These are phyloP conservation scores for Drechslerella coelobrocha DNA, from an alignment of 2,329 filamentous ascomycete genomes.

Conservation along the genomic window DNA sequence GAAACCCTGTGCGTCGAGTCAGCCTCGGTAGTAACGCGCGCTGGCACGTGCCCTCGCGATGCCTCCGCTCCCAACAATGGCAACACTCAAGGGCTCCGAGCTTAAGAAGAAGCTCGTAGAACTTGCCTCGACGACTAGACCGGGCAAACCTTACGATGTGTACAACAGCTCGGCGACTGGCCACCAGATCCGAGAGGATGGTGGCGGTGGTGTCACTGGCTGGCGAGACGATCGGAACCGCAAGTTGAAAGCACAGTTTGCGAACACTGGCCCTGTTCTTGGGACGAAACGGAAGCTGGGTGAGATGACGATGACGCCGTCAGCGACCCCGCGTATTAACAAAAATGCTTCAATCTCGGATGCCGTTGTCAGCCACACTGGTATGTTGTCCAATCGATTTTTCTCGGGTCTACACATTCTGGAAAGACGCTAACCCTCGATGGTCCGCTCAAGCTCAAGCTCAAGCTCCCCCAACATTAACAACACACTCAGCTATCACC, in stretches of 20 bases:
- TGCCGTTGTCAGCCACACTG: background rate
- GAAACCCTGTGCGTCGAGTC: too few relatives aligned
- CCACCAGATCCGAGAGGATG: slow-evolving; percentile 42
- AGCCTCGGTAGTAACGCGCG: slow-evolving; percentile 9
- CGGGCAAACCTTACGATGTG: slow-evolving; percentile 29
- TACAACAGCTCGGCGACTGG: slow-evolving; percentile 46
- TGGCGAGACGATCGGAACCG: slow-evolving; percentile 41
- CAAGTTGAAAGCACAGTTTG: slow-evolving; percentile 41
- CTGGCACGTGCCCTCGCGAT: slow-evolving; percentile 40
- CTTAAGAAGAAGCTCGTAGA: slow-evolving; percentile 46
- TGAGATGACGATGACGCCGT: background rate
- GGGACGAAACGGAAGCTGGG: slow-evolving; percentile 21
- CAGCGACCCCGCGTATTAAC: too few relatives aligned
- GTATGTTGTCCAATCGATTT: too few relatives aligned
- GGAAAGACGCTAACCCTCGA: too few relatives aligned
- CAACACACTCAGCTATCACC: slow-evolving; percentile 26
- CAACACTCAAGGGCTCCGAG: slow-evolving; percentile 37
- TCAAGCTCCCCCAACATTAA: slow-evolving; percentile 19
- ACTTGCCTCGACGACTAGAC: slow-evolving; percentile 32
- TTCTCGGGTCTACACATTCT: too few relatives aligned
- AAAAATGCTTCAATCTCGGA: slow-evolving; percentile 2
- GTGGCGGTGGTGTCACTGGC: slow-evolving; percentile 28
- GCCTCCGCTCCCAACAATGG: slow-evolving; percentile 16
- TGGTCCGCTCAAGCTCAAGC: too few relatives aligned
- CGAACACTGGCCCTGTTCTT: slow-evolving; percentile 20